Percentiles rank a stretch among this genome's conserved stretches.
These are phyloP conservation scores for Rhizoctonia solani DNA, from an alignment of 1,284 basidiomycete species.

Conservation along the genomic window DNA sequence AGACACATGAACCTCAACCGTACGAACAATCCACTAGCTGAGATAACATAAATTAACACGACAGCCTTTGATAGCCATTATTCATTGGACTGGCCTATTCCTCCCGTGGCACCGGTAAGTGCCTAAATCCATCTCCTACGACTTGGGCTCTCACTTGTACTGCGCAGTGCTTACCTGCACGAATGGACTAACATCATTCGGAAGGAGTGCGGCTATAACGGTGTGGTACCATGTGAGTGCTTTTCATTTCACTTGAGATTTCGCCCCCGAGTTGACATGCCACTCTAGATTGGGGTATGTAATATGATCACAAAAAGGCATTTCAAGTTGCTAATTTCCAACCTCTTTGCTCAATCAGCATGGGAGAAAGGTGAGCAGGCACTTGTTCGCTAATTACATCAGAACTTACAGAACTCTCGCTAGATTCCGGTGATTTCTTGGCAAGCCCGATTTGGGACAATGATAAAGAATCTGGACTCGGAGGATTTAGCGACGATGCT, in stretches of 20 bases:
- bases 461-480: slow-evolving; percentile 2
- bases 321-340: background rate
- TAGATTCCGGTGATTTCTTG: slow-evolving; percentile 4
- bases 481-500: slow-evolving; percentile 7
- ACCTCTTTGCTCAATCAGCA: background rate
- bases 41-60: background rate
- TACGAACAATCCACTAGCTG: background rate
- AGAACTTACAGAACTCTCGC: background rate
- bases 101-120: slow-evolving; percentile 9
- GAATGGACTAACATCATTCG: slow-evolving; percentile 18
- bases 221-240: background rate
- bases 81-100: slow-evolving; percentile 3
- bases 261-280: background rate
- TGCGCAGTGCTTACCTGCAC: slow-evolving; percentile 1
- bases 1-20: slow-evolving; percentile 10
- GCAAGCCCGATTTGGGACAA: slow-evolving; percentile 1
- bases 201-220: slow-evolving; percentile 9
- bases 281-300: slow-evolving; percentile 1
- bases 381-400: background rate
- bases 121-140: background rate
- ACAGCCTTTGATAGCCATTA: background rate
- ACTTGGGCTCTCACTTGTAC: background rate
- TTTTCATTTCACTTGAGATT: background rate
- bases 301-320: background rate
- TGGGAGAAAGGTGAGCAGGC: slow-evolving; percentile 6